Evolutionary conservation across 2,329 filamentous ascomycete genomes (phyloP).

Genomic region (Daldinia sp.): DNA sequence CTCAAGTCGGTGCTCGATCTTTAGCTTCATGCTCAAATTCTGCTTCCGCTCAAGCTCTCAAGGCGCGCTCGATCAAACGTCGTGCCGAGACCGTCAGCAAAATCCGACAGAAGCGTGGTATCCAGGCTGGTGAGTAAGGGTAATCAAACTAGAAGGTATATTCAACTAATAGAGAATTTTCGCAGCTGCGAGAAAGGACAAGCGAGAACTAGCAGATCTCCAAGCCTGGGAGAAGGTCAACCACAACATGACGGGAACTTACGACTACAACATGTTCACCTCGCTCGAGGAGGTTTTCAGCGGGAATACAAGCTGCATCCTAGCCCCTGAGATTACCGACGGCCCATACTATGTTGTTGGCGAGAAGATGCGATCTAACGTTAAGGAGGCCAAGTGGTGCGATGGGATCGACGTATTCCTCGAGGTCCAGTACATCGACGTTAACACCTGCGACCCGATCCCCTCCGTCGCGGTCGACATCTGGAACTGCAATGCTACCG

Average conservation of each 20-base stretch:
- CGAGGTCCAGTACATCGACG: constrained; percentile 61
- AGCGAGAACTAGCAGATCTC: constrained; percentile 51
- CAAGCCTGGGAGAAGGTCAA: constrained; percentile 52
- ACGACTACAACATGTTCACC: constrained; percentile 51
- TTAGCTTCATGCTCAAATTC: constrained; percentile 56
- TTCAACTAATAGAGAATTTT: constrained; percentile 2
- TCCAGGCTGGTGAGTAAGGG: constrained; percentile 47
- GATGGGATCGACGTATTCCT: constrained; percentile 59
- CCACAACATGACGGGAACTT: constrained; percentile 51
- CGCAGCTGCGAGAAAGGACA: constrained; percentile 50
- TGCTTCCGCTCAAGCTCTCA: constrained; percentile 55
- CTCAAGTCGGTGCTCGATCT: constrained; percentile 53
- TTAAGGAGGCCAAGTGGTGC: constrained; percentile 56
- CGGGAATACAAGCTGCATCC: constrained; percentile 53
- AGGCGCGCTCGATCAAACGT: constrained; percentile 56
- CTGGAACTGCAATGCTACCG: constrained; percentile 59
- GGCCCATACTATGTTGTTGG: constrained; percentile 61
- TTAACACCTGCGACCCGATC: constrained; percentile 60
- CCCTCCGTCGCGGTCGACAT: constrained; percentile 58
- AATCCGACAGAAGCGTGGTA: constrained; percentile 55
- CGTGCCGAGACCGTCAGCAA: constrained; percentile 55
- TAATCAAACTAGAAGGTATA: neutral
- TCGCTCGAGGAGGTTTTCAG: constrained; percentile 53
- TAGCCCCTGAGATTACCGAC: constrained; percentile 53
- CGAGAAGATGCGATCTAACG: constrained; percentile 59